Base-by-base conservation (phyloP, 345 rosid genomes). In the Chamaenerion angustifolium region DNA sequence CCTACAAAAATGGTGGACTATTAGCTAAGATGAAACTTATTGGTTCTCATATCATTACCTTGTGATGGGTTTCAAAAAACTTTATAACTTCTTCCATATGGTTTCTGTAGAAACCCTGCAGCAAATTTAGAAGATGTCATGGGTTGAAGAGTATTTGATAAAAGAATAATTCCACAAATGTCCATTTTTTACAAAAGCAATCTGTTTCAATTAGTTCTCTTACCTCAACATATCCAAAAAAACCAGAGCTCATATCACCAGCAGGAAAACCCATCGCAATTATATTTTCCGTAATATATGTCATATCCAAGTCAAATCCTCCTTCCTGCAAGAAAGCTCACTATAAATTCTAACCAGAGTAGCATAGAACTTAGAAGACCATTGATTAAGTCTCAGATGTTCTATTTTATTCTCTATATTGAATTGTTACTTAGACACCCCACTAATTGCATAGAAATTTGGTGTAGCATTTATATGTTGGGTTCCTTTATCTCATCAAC, bases 201-300 rank as follows among this genome's bases (percentile, higher is more conserved):
- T 31, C 37, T 31, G 10, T 31, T 31, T 31, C 7, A 31, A 31
- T 7, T 31, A 31, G 37, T 23, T 23, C 2, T 23, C 18, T 42
- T 68, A 90, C 95, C 98, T 90, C 95, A 37, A 90, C 62, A 66
- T 72, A 90, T 49, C 94, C 88, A 43, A 90, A 79, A 65, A 86
- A 64, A 8, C 98, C 95, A 43, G 98, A 90, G 67, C 98, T 90
- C 59, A 79, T 60, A 56, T 90, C 88, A 63, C 95, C 98, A 55
- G 95, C 94, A 42, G 97, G 97, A 58, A 85, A 89, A 35, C 97
- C 97, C 95, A 89, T 89, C 21, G 98, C 98, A 54, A 90, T 83
- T 74, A 86, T 61, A 54, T 86, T 86, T 74, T 86, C 95, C 2
- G 88, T 80, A 55, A 86, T 82, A 49, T 86, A 86, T 51, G 93